Percentiles rank a stretch among this genome's conserved stretches.
Evolutionary conservation across 352 stramenopile genomes (phyloP).

Genomic region (Globisporangium nodosum): DNA sequence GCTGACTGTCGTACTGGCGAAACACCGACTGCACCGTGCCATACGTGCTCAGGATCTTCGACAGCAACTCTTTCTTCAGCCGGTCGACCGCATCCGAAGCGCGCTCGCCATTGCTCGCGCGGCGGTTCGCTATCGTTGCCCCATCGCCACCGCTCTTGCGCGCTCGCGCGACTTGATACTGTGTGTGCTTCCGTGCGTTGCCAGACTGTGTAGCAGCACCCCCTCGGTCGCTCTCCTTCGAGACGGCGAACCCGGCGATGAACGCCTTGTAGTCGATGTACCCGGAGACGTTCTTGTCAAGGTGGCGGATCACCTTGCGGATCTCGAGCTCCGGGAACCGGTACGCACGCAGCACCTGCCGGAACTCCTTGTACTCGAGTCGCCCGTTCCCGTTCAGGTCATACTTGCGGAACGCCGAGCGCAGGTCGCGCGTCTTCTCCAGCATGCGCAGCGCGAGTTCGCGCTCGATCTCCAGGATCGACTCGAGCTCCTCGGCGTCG

Average conservation of each 20-base stretch:
- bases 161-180: conserved; percentile 8
- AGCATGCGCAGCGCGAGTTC: conserved; percentile 52
- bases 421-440: conserved; percentile 46
- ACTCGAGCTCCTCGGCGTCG: conserved; percentile 39
- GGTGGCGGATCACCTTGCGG: conserved; percentile 62
- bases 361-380: conserved; percentile 70
- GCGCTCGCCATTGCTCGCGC: background rate
- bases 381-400: conserved; percentile 59
- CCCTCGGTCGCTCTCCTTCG: conserved; percentile 19
- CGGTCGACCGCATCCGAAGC: conserved; percentile 17
- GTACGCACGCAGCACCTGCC: conserved; percentile 52
- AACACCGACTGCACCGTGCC: conserved; percentile 49
- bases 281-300: conserved; percentile 56
- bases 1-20: conserved; percentile 39
- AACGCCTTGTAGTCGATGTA: conserved; percentile 78
- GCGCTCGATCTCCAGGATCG: conserved; percentile 60
- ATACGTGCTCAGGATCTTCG: conserved; percentile 31
- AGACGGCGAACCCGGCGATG: conserved; percentile 33
- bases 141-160: conserved; percentile 7
- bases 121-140: conserved; percentile 10
- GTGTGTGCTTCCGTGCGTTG: conserved; percentile 15
- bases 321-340: conserved; percentile 60
- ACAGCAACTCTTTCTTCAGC: conserved; percentile 41
- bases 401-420: conserved; percentile 58
- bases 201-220: background rate